Evolutionary conservation across 1,284 basidiomycete species (phyloP), one percentile per base, ranked within the genome.

Genomic region (Omphalotus olearius): DNA sequence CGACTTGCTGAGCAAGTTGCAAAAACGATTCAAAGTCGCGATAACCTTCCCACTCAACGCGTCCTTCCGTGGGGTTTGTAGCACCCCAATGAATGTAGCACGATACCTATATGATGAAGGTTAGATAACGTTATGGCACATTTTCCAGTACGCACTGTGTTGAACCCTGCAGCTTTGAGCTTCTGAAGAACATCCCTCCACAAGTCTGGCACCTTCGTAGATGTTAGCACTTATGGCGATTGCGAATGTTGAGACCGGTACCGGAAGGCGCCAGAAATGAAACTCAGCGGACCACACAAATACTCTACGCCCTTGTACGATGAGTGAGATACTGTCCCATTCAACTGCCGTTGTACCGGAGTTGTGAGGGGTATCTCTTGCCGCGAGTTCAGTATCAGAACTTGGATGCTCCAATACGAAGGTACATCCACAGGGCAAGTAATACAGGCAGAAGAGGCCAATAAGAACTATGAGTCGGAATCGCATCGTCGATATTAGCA

Each of bases 121-220:
- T 28, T 9, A 11, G 9, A 16, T 44, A 3, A 16, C 10, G 28
- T 44, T 6, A 2, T 14, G 2, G 9, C 6, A 3, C 25, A 11
- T 23, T 28, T 37, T 30, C 16, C 16, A 43, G 38, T 40, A 40
- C 83, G 85, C 53, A 88, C 73, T 1, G 79, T 78, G 58, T 91
- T 93, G 56, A 92, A 70, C 13, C 90, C 91, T 0, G 86, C 83
- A 1, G 88, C 90, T 59, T 88, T 88, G 57, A 83, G 72, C 64
- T 90, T 93, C 59, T 93, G 82, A 44, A 93, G 76, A 48, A 92
- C 83, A 61, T 93, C 90, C n/a, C 80, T 74, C 90, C 90, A 93
- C 50, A 93, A 66, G 3, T 79, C 80, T 3, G 1, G 86, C 7
- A 33, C 30, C 30, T 33, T 33, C 7, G 13, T 33, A 33, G 13